Conservation (phyloP, 495 filamentous ascomycete species). For the Elaphomyces granulatus region DNA sequence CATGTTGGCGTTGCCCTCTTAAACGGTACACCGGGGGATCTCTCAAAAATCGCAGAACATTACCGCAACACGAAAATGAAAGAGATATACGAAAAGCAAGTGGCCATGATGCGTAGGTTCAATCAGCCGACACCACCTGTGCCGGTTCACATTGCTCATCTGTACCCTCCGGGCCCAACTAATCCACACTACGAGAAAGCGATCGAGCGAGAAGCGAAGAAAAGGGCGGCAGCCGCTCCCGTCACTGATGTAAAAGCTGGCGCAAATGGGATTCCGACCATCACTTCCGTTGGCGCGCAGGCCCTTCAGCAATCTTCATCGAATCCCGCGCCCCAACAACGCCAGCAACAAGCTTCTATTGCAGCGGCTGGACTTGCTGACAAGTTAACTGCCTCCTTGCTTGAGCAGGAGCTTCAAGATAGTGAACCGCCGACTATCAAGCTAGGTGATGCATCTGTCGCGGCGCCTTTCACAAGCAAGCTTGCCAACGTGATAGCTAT, state of each 20-base stretch:
- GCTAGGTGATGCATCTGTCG: slow-evolving; percentile 92
- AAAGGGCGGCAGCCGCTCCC: slow-evolving; percentile 44
- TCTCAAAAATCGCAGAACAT: slow-evolving; percentile 84
- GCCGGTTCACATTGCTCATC: slow-evolving; percentile 75
- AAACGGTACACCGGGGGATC: slow-evolving; percentile 84
- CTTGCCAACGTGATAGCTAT: slow-evolving; percentile 93
- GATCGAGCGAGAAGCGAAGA: slow-evolving; percentile 64
- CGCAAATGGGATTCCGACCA: slow-evolving; percentile 47
- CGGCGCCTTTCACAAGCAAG: slow-evolving; percentile 95
- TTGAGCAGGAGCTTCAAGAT: slow-evolving; percentile 79
- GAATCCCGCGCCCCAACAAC: slow-evolving; percentile 37
- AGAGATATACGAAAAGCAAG: slow-evolving; percentile 95
- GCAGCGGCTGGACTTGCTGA: slow-evolving; percentile 71
- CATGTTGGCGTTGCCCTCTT: slow-evolving; percentile 93
- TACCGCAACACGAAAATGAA: slow-evolving; percentile 92
- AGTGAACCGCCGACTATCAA: slow-evolving; percentile 92
- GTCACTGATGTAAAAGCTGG: slow-evolving; percentile 22
- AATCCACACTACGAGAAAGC: slow-evolving; percentile 97
- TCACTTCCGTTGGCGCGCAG: slow-evolving; percentile 57
- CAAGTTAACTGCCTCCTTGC: slow-evolving; percentile 72
- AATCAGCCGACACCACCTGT: slow-evolving; percentile 85
- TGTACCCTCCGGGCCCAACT: slow-evolving; percentile 78
- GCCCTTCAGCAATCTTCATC: slow-evolving; percentile 45
- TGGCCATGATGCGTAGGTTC: slow-evolving; percentile 77
- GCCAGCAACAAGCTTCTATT: slow-evolving; percentile 47